These are phyloP conservation scores for Elasticomyces elasticus DNA, from an alignment of 495 filamentous ascomycete genomes.

Conservation along the genomic window DNA sequence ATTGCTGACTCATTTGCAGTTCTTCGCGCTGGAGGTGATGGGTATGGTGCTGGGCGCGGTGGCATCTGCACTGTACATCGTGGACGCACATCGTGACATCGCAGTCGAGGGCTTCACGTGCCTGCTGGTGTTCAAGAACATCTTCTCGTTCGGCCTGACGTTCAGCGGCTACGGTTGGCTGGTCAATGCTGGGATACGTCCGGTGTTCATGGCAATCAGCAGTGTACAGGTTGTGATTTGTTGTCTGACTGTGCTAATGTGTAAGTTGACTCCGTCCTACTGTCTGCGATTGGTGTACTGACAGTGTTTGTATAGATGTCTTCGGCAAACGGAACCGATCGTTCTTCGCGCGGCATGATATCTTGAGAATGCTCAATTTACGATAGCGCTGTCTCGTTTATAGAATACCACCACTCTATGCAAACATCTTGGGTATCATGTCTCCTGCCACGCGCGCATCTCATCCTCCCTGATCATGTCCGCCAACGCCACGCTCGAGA, in stretches of 20 bases:
- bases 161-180: slow-evolving; percentile 78
- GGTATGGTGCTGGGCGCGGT: slow-evolving; percentile 91
- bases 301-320: slow-evolving; percentile 52
- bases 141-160: slow-evolving; percentile 81
- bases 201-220: slow-evolving; percentile 59
- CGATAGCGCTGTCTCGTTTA: slow-evolving; percentile 3
- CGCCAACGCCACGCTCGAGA: background rate
- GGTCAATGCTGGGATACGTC: slow-evolving; percentile 43
- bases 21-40: slow-evolving; percentile 55
- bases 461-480: background rate
- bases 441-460: too few relatives aligned
- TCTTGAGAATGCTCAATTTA: slow-evolving; percentile 44
- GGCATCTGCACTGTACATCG: slow-evolving; percentile 77
- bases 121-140: slow-evolving; percentile 84
- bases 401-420: too few relatives aligned
- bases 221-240: slow-evolving; percentile 70
- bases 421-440: background rate
- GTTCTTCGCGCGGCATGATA: slow-evolving; percentile 61
- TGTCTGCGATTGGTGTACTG: background rate
- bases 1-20: too few relatives aligned
- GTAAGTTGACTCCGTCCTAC: slow-evolving; percentile 39
- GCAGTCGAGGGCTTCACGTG: slow-evolving; percentile 86
- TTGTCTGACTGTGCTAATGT: slow-evolving; percentile 66
- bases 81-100: slow-evolving; percentile 87
- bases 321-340: slow-evolving; percentile 68